Evolutionary conservation across 78 protist species (phyloP), one percentile per base, ranked within the genome.

Genomic region (Dictyostelium purpureum): DNA sequence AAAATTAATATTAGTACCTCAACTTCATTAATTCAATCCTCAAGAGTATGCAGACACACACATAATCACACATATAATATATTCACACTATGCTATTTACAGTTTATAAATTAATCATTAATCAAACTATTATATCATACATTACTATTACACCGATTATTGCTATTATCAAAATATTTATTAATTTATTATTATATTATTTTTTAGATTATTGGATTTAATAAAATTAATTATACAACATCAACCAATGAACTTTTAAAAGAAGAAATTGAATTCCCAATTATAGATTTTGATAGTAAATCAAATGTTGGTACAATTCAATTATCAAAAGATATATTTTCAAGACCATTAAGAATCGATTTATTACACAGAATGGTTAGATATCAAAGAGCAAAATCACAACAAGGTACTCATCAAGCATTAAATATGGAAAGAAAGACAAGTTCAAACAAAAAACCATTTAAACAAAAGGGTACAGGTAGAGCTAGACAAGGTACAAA

Each of bases 351-450:
- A 42, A 67, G 90, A 70, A 71, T 82, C 16, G 90, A 82, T 82
- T 18, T 82, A 24, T 56, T 82, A 56, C 90, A 82, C 70, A 61
- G 90, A 61, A 70, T 82, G 45, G 79, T 82, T 18, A 35, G 90
- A 37, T 82, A 77, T 77, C 90, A 82, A 70, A 82, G 90, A 82
- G 90, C 90, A 51, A 82, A 82, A 18, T n/a, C 90, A 11, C 74
- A 33, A 70, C 90, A 82, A 56, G 90, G 90, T 56, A 82, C 90
- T 38, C 90, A 82, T 82, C 54, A 70, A 49, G 79, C 90, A 38
- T 56, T 52, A 18, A 82, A 82, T 70, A 82, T 82, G 90, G 90
- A 49, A 19, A 75, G 74, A n/a, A 40, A 70, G 21, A 79, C 67
- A 11, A 67, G 47, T 42, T 70, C 90, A 31, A 82, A 82, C 61